These are phyloP conservation scores for Larix kaempferi DNA, from an alignment of 75 land plant species.

Conservation along the genomic window DNA sequence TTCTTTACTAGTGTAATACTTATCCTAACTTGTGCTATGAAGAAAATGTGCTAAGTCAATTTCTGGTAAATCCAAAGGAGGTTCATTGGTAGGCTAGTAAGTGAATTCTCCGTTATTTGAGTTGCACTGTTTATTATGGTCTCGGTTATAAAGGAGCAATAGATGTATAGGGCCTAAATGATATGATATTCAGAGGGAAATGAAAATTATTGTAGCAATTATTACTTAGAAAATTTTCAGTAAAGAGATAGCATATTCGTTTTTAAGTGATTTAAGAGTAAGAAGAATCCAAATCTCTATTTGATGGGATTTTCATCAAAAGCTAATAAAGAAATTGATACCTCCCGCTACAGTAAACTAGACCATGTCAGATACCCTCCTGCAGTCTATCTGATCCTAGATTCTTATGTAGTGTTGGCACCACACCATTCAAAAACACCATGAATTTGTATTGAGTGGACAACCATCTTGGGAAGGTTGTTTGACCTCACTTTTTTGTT, in stretches of 20 bases:
- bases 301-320: background rate
- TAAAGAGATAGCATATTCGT: background rate
- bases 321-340: background rate
- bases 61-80: no score
- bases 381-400: background rate
- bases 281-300: background rate
- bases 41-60: no score
- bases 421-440: background rate
- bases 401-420: background rate
- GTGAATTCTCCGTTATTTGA: no score
- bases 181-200: no score
- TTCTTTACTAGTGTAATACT: no score
- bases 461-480: background rate
- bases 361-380: background rate
- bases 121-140: no score
- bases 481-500: background rate
- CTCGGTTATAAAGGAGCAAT: no score
- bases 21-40: no score
- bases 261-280: background rate
- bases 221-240: background rate
- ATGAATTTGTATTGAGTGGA: background rate
- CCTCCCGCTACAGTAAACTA: background rate
- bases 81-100: no score
- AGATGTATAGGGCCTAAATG: no score
- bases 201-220: no score